Evolutionary conservation across 306 rosid species (phyloP).

Genomic region (Neltuma alba): DNA sequence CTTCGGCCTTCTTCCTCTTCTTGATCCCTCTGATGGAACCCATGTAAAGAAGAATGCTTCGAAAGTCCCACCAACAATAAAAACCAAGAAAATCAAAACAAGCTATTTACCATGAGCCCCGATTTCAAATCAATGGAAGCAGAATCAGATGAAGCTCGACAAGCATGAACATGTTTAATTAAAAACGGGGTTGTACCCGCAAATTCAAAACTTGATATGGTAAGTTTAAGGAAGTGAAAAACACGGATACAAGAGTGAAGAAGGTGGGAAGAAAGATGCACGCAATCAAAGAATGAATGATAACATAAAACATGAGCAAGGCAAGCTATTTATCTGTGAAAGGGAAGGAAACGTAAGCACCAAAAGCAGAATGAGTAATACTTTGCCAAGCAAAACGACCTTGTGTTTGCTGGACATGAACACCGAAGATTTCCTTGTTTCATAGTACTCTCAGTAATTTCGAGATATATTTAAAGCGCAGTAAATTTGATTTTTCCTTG

Average conservation of each 20-base stretch:
- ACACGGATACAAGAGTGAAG: slow-evolving; percentile 12
- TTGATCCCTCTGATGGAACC: slow-evolving; percentile 85
- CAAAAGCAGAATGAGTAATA: background rate
- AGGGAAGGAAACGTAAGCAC: slow-evolving; percentile 9
- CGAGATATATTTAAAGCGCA: background rate
- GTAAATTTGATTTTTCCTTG: background rate
- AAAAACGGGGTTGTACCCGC: background rate
- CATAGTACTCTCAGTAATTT: background rate
- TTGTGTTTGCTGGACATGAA: background rate
- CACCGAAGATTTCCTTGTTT: background rate
- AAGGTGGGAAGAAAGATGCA: background rate
- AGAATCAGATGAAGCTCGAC: slow-evolving; percentile 33
- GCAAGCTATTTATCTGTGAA: background rate
- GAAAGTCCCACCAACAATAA: slow-evolving; percentile 35
- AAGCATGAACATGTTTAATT: background rate
- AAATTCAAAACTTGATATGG: slow-evolving; percentile 49
- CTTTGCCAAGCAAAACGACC: background rate
- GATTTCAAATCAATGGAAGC: slow-evolving; percentile 44
- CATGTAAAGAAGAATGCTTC: slow-evolving; percentile 49
- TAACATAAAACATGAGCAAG: background rate
- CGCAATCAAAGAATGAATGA: slow-evolving; percentile 28
- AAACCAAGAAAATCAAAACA: slow-evolving; percentile 39
- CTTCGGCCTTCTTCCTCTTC: slow-evolving; percentile 72
- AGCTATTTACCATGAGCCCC: slow-evolving; percentile 34
- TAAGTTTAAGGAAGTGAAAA: slow-evolving; percentile 30